Base-by-base conservation (phyloP, 352 stramenopile genomes). In the Elongisporangium senticosum region DNA sequence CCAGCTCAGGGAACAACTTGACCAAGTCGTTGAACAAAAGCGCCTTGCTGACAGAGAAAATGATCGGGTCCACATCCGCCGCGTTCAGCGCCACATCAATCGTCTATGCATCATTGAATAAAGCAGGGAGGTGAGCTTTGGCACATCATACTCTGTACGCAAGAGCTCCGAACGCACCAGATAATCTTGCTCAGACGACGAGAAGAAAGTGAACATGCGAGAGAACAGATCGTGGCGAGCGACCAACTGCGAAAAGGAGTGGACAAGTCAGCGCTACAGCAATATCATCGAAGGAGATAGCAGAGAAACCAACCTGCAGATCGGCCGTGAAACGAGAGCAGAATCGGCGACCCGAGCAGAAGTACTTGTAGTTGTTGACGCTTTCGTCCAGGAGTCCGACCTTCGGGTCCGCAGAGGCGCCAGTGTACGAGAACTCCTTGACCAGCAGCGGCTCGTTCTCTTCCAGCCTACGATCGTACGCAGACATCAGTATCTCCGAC, bases 331-430 rank as follows among this genome's bases (percentile, higher is more conserved):
- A 83, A 37, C 80, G 80, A 50, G 78, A 85, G 65, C 84, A 87
- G 59, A 89, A 93, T 22, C 83, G 80, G 40, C 83, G 78, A 17
- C 83, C 83, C 1, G 83, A 90, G 73, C 83, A 93, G 53, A 89
- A 93, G 68, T 93, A 93, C 71, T 89, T 93, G 69, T 78, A 93
- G 66, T 89, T 90, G 69, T 65, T 82, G 60, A 72, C 76, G 59
- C 73, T 85, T 58, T 93, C 83, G 40, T 89, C 80, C 10, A 90
- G 69, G 15, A 93, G 61, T 11, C 80, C 83, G 8, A 90, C 72
- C 1, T 67, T 66, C 14, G 85, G 77, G 43, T 85, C 63, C 11
- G 76, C 73, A 5, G 80, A 87, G 11, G 72, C 71, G 14, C 78
- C 78, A 19, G 80, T 90, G 75, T 90, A 93, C 53, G 79, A 74